A percentile compares a stretch with the other conserved stretches of the same genome.
Conservation (phyloP, 768 basidiomycete genomes). For the Chiua virens region DNA sequence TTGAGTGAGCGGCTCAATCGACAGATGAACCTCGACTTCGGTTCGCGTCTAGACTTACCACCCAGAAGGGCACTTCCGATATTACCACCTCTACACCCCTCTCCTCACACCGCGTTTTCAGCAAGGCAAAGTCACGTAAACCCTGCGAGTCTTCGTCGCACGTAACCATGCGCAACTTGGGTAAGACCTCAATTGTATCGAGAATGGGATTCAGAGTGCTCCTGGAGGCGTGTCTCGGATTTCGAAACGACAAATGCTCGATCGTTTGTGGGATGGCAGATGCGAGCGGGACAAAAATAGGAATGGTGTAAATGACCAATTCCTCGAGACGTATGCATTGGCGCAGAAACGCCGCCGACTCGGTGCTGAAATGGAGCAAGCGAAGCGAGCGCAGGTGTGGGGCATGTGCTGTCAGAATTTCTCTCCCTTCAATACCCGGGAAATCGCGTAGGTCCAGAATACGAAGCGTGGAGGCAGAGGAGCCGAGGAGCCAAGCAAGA, state of each 20-base stretch:
- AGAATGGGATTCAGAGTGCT: slow-evolving; percentile 31
- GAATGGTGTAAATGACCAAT: slow-evolving; percentile 38
- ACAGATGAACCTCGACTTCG: not conserved
- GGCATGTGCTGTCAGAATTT: slow-evolving; percentile 30
- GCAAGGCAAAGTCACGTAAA: slow-evolving; percentile 20
- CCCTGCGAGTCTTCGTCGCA: slow-evolving; percentile 29
- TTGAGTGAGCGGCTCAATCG: not conserved
- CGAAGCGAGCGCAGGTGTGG: slow-evolving; percentile 44
- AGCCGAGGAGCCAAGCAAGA: slow-evolving; percentile 40
- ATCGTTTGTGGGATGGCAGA: slow-evolving; percentile 36
- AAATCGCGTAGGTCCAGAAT: slow-evolving; percentile 42
- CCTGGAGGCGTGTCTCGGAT: slow-evolving; percentile 22
- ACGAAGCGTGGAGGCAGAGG: slow-evolving; percentile 35
- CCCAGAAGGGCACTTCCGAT: slow-evolving; percentile 32
- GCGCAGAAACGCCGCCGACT: slow-evolving; percentile 33
- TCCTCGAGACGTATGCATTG: slow-evolving; percentile 11
- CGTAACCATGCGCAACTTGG: slow-evolving; percentile 37
- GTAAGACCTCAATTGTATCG: slow-evolving; percentile 31
- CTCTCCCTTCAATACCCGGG: slow-evolving; percentile 26
- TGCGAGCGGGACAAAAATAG: slow-evolving; percentile 33
- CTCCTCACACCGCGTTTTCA: slow-evolving; percentile 31
- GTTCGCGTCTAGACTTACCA: slow-evolving; percentile 30
- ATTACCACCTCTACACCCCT: slow-evolving; percentile 30
- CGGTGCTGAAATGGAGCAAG: slow-evolving; percentile 35
- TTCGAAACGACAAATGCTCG: slow-evolving; percentile 42